Base-by-base conservation (phyloP, 371 early-diverging fungal species). In the Massospora cicadina region DNA sequence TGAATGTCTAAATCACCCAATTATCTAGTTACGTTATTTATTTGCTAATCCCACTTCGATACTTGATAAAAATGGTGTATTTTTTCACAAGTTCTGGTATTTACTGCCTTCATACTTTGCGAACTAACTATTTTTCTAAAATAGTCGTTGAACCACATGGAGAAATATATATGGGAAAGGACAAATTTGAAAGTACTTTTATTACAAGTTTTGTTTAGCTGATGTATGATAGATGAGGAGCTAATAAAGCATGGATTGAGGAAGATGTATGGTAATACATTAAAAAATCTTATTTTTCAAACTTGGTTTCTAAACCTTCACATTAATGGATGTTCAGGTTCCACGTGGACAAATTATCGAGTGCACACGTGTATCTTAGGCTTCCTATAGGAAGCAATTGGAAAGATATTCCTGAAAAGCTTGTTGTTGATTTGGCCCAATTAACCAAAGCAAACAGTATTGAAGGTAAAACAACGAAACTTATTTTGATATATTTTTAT, bases 381-480 rank as follows among this genome's bases (percentile, higher is more conserved):
- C 72, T 94, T 55, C 70, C 78, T 13, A 72, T 75, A 0, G 88
- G 81, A 0, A 82, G 85, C 68, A 78, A 81, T 0, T 93, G 88
- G 95, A 86, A 89, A 13, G 74, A 76, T 65, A 89, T 97, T 28
- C 86, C 89, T 0, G 68, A 78, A 64, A 71, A 61, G 1, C 80
- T 93, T 17, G 74, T 97, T 7, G 75, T 78, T 54, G 98, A 97
- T 67, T 77, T 84, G 29, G 98, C 91, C 1, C 98, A 97, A 70
- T 78, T 97, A 1, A 88, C 89, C 63, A 97, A 97, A 75, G 96
- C 95, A 25, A 97, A 97, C 78, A 86, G 86, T 69, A 95, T 93
- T 66, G 89, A 91, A 73, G 91, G 89, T 77, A 68, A 64, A 65
- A 5, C 17, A 17, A 43, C 17, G 17, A 58, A 60, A 65, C 23